A percentile compares a stretch with the other conserved stretches of the same genome.
These are phyloP conservation scores for Aspergillus sp. DNA, from an alignment of 2,329 filamentous ascomycete species.

Conservation along the genomic window DNA sequence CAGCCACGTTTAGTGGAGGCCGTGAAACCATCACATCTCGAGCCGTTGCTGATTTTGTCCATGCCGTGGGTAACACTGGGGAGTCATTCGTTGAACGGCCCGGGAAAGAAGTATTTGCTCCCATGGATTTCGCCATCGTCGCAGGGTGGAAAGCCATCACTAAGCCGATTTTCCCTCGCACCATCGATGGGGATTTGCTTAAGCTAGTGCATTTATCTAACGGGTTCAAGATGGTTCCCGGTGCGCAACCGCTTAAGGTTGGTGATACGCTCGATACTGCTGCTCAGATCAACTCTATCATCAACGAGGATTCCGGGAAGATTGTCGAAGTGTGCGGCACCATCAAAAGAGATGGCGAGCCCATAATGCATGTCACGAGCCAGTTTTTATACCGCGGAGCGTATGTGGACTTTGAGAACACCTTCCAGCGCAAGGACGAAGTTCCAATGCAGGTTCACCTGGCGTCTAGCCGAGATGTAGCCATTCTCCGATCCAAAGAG, in stretches of 20 bases:
- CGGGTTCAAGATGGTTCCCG: conserved; percentile 96
- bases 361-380: conserved; percentile 97
- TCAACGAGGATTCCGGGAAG: conserved; percentile 98
- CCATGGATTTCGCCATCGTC: conserved; percentile 99
- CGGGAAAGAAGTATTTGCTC: conserved; percentile 88
- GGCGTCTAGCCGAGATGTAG: conserved; percentile 83
- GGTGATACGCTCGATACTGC: conserved; percentile 90
- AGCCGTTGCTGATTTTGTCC: conserved; percentile 97
- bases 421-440: conserved; percentile 96
- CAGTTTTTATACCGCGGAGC: conserved; percentile 95
- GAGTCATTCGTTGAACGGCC: conserved; percentile 96
- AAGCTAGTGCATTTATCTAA: conserved; percentile 97
- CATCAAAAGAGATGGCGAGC: conserved; percentile 75
- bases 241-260: conserved; percentile 91
- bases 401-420: conserved; percentile 95
- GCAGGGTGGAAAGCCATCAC: conserved; percentile 99
- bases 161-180: conserved; percentile 96
- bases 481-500: conserved; percentile 91
- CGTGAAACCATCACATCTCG: conserved; percentile 82
- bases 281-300: conserved; percentile 93
- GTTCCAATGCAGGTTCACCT: conserved; percentile 93
- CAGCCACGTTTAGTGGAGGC: conserved; percentile 86
- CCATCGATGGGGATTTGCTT: conserved; percentile 91
- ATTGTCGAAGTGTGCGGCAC: conserved; percentile 99
- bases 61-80: conserved; percentile 95